Evolutionary conservation across 1,139 yeast species (phyloP), one percentile per base, ranked within the genome.

Genomic region (Kodamaea sp.): DNA sequence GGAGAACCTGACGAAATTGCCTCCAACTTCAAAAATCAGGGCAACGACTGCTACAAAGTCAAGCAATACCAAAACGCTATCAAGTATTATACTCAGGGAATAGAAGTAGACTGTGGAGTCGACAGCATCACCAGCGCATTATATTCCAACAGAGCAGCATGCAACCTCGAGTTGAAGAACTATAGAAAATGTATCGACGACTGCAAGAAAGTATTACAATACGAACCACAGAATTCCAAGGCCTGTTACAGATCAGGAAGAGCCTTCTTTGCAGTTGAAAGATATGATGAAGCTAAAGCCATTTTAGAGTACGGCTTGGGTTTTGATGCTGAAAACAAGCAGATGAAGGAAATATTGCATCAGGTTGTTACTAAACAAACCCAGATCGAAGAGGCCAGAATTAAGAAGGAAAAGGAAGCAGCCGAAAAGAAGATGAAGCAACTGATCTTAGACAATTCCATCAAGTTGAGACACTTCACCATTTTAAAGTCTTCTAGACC

Each of bases 1-100:
- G 98, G 98, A 22, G 96, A 88, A 43, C 97, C 97, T 0, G 80
- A 84, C 49, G 98, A 92, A 52, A 69, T 90, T 29, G 97, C 97
- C 2, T 73, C 78, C 20, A 89, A 89, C 53, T 92, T 90, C 67
- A 89, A 89, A 47, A 82, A 77, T 43, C 97, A 92, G 56, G 99
- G 98, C 8, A 92, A 94, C 54, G 97, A 88, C 15, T 77, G 87
- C 42, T 92, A 73, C 63, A 82, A 77, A 55, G 67, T 65, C 6
- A 85, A 83, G 47, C 78, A 81, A 47, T 92, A 76, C 59, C 72
- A 76, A 40, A 79, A 79, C 44, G 99, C 98, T 0, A 66, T 87
- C 27, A 83, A 77, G 35, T 83, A 70, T 52, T 92, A 92, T 53
- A 80, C 83, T 21, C 82, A 86, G 55, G 97, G 95, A 1, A 51